Evolutionary conservation across 306 rosid species (phyloP).

Genomic region (Acacia confusa): DNA sequence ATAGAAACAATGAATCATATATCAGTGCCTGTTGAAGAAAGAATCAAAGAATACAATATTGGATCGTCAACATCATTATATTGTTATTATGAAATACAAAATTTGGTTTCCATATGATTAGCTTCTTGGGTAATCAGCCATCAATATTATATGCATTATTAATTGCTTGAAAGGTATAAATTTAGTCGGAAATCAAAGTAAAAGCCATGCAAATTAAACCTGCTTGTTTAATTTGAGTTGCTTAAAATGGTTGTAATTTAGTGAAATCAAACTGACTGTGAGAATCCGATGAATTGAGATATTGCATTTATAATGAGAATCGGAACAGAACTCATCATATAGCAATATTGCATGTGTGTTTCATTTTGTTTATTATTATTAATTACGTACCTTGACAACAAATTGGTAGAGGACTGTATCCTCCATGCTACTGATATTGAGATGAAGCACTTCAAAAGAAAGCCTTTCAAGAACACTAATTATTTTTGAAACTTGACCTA

Average conservation of each 20-base stretch:
- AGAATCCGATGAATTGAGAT: neutral
- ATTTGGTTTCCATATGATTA: neutral
- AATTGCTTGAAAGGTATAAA: neutral
- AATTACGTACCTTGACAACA: conserved; percentile 72
- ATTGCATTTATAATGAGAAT: neutral
- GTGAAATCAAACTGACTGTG: neutral
- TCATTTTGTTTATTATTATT: neutral
- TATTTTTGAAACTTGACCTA: conserved; percentile 71
- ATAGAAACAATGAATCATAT: neutral
- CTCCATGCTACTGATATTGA: conserved; percentile 93
- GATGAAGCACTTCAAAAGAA: conserved; percentile 86
- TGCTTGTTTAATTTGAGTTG: neutral
- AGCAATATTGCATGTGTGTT: neutral
- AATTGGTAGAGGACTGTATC: conserved; percentile 85
- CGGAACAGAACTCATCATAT: neutral
- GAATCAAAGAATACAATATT: neutral
- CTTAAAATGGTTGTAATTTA: neutral
- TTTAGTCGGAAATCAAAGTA: neutral
- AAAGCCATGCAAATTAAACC: neutral
- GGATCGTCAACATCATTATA: neutral
- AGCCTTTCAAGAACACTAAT: conserved; percentile 69
- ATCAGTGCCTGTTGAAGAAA: neutral
- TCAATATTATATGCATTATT: no score
- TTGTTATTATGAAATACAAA: neutral
- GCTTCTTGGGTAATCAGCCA: neutral